Percentiles rank a stretch among this genome's conserved stretches.
Conservation (phyloP, 371 early-diverging fungal species). For the Lichtheimia hyalospora region DNA sequence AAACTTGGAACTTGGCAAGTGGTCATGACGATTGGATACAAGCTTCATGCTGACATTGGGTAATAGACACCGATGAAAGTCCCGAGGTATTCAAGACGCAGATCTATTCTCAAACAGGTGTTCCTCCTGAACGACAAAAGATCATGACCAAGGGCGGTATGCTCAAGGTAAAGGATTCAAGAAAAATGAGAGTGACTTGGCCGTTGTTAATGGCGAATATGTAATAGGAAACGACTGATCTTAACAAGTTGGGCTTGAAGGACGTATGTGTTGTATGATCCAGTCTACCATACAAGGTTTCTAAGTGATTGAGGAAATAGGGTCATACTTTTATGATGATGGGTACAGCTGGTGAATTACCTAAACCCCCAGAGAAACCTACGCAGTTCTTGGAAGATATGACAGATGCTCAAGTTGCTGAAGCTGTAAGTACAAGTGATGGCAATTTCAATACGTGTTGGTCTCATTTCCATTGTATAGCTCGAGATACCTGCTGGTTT, state of each 20-base stretch:
- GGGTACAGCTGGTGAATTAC: slow-evolving; percentile 91
- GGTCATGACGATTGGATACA: neutral
- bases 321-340: slow-evolving; percentile 85
- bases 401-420: slow-evolving; percentile 82
- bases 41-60: too few relatives aligned
- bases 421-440: slow-evolving; percentile 59
- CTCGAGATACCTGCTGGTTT: slow-evolving; percentile 88
- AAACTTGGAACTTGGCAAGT: slow-evolving; percentile 65
- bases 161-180: slow-evolving; percentile 69
- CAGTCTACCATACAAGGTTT: neutral
- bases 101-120: slow-evolving; percentile 91
- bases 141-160: slow-evolving; percentile 93
- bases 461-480: slow-evolving; percentile 25
- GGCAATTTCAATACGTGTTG: neutral
- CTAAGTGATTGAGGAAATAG: slow-evolving; percentile 31
- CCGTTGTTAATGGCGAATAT: too few relatives aligned
- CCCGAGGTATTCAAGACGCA: slow-evolving; percentile 86
- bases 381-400: slow-evolving; percentile 89
- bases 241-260: slow-evolving; percentile 66
- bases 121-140: slow-evolving; percentile 93
- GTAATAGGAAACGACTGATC: slow-evolving; percentile 73
- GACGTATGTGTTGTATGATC: slow-evolving; percentile 40
- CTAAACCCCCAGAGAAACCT: slow-evolving; percentile 71
- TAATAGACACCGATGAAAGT: slow-evolving; percentile 67
- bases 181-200: too few relatives aligned